Percentiles rank a stretch among this genome's conserved stretches.
Conservation (phyloP, 2,329 filamentous ascomycete species). For the Scedosporium boydii region DNA sequence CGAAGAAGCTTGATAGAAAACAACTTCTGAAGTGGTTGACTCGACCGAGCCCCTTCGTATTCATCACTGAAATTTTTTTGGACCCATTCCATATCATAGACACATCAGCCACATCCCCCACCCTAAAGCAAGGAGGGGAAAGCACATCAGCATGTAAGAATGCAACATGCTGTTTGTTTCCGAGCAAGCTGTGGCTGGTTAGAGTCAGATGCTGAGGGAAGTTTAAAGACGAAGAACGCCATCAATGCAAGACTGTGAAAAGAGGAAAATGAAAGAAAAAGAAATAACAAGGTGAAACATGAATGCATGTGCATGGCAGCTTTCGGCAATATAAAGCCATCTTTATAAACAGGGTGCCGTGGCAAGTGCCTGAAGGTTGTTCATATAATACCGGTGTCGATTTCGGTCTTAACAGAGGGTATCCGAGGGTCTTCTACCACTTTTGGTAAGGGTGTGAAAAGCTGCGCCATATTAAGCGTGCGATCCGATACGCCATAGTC, state of each 20-base stretch:
- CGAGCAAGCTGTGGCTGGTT: neutral
- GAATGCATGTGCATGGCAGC: slow-evolving; percentile 13
- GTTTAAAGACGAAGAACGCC: slow-evolving; percentile 3
- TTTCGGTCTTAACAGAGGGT: slow-evolving; percentile 31
- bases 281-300: slow-evolving; percentile 15
- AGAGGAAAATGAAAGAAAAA: slow-evolving; percentile 7
- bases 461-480: slow-evolving; percentile 60
- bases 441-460: slow-evolving; percentile 53
- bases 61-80: neutral
- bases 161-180: neutral
- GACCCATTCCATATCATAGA: neutral
- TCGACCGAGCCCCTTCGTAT: neutral
- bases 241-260: slow-evolving; percentile 3
- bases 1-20: neutral
- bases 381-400: slow-evolving; percentile 11
- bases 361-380: neutral
- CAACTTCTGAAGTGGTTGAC: neutral
- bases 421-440: slow-evolving; percentile 32
- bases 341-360: neutral
- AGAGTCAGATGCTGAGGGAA: neutral
- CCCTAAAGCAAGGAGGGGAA: neutral
- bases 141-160: neutral
- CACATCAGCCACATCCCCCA: neutral
- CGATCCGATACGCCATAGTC: slow-evolving; percentile 54
- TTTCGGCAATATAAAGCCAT: neutral